phyloP scores from a whole-genome alignment of 805 yeast species.

The Yarrowia porcina region DNA sequence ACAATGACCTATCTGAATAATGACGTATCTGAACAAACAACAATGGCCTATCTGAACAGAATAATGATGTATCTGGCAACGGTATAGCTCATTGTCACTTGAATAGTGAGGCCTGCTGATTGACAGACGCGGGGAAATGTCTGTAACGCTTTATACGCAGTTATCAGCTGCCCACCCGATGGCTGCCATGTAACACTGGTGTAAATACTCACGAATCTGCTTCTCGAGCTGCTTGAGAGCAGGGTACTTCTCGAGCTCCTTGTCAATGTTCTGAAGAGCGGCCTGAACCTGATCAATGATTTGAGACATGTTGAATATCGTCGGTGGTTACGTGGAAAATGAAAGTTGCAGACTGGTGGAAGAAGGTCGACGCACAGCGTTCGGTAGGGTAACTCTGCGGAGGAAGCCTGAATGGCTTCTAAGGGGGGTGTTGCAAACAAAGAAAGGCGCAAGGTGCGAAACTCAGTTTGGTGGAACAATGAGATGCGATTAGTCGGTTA shows the following conservation, averaged over 20 bases:
- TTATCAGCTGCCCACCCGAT: neutral
- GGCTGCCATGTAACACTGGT: neutral
- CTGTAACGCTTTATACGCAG: no score
- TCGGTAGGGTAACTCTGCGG: slow-evolving; percentile 24
- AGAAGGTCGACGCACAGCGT: neutral
- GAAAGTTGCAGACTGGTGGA: neutral
- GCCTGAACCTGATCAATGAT: slow-evolving; percentile 25
- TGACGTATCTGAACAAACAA: no score
- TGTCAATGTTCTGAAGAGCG: slow-evolving; percentile 22
- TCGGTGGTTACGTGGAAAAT: slow-evolving; percentile 22
- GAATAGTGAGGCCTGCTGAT: no score
- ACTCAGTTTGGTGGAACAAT: neutral
- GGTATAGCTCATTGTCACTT: no score
- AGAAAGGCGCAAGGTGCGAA: neutral
- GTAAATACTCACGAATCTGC: slow-evolving; percentile 32
- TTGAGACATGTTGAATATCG: slow-evolving; percentile 26
- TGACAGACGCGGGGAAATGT: no score
- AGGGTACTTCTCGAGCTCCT: slow-evolving; percentile 39
- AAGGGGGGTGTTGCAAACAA: neutral
- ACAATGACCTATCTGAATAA: no score
- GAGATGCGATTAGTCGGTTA: neutral
- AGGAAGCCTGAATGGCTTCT: neutral
- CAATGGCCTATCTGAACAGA: no score
- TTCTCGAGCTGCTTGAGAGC: slow-evolving; percentile 37
- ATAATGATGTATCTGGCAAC: no score